Conservation (phyloP, 2,329 filamentous ascomycete species). For the Penicillium sp. region DNA sequence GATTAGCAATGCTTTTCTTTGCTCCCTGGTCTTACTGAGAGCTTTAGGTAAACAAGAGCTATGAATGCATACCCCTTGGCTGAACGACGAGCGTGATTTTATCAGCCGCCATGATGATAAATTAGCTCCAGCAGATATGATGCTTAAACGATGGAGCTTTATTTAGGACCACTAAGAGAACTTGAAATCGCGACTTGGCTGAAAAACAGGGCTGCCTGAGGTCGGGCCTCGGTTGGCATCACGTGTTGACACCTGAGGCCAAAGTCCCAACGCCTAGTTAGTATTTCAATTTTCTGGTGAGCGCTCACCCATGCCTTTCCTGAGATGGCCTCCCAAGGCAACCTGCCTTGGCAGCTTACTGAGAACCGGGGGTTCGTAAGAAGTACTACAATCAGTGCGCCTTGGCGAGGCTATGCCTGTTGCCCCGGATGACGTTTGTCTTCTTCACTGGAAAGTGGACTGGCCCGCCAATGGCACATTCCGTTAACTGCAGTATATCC, state of each 20-base stretch:
- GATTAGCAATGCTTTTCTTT: slow-evolving; percentile 11
- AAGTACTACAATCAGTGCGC: background rate
- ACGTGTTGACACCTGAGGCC: slow-evolving; percentile 22
- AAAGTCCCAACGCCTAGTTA: background rate
- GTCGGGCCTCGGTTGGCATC: slow-evolving; percentile 16
- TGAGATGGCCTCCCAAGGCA: background rate
- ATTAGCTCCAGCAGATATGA: background rate
- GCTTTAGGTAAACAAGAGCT: slow-evolving; percentile 1
- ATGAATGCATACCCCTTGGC: slow-evolving; percentile 38
- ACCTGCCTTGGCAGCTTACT: background rate
- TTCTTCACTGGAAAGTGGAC: background rate
- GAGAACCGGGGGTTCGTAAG: background rate
- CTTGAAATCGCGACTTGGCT: slow-evolving; percentile 3
- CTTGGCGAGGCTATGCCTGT: background rate
- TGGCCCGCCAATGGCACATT: background rate
- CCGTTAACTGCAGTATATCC: background rate
- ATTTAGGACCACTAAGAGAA: background rate
- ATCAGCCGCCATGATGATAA: slow-evolving; percentile 29
- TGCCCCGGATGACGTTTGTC: background rate
- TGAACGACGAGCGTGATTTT: slow-evolving; percentile 39
- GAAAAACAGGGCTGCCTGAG: slow-evolving; percentile 3
- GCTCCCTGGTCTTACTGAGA: slow-evolving; percentile 1
- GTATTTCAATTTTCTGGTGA: background rate
- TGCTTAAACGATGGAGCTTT: slow-evolving; percentile 1
- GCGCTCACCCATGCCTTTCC: too few relatives aligned